Evolutionary conservation across 208 protist species (phyloP), one percentile per base, ranked within the genome.

Genomic region (Leishmania tropica): DNA sequence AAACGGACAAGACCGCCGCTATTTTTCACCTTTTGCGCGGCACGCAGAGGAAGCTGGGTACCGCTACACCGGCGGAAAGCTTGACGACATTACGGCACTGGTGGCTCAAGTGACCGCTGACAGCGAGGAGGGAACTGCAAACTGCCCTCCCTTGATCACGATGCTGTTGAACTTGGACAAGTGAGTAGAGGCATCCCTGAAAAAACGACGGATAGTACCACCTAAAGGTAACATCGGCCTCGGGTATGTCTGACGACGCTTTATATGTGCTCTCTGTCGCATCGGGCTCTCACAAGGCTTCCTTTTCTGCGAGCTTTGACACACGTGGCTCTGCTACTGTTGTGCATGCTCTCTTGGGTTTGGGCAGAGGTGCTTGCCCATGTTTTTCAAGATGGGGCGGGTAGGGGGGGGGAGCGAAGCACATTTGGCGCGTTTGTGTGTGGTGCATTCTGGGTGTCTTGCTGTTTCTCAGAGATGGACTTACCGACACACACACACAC

Each of bases 41-140:
- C 87, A 95, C 42, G 94, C 94, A 5, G 75, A 76, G 42, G 75
- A 81, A 45, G 80, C 82, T 19, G 94, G 94, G 15, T 95, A 94
- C 81, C 83, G 77, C 31, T 95, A 95, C 78, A 82, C 70, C 21
- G 95, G 95, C 48, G 95, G 95, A 31, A 97, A 97, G 76, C 82
- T 96, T 35, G 95, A 97, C 78, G 95, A 97, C 79, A 91, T 97
- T 31, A 97, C 95, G 0, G 88, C 91, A 70, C 78, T 97, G 19
- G 90, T 96, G 21, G 92, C 95, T n/a, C 81, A 89, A 67, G 90
- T 97, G n/a, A 93, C 87, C 5, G 28, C 75, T 24, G 78, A 86
- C 80, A 60, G 70, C 81, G 70, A 64, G 15, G 85, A 71, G n/a
- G 76, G 68, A 56, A 64, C 70, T 81, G 75, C 88, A 45, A 75